Evolutionary conservation across 2,329 filamentous ascomycete species (phyloP).

Genomic region (Penicillium sp.): DNA sequence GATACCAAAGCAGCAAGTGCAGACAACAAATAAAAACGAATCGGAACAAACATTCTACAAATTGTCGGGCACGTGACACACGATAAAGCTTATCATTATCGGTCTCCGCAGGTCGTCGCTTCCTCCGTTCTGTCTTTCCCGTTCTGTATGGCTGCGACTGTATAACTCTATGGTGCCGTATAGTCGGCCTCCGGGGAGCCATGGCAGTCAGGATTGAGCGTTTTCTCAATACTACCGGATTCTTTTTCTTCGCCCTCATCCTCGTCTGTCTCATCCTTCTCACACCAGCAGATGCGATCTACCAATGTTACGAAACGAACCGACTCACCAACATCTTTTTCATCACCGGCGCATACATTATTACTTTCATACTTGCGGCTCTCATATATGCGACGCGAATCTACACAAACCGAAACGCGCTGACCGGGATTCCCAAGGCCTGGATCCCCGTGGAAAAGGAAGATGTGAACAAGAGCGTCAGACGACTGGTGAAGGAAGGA

Average conservation of each 20-base stretch:
- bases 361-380: constrained; percentile 68
- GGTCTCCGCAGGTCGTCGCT: background rate
- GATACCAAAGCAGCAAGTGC: background rate
- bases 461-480: constrained; percentile 74
- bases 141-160: background rate
- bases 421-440: constrained; percentile 80
- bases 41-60: background rate
- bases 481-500: constrained; percentile 72
- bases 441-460: constrained; percentile 86
- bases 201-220: constrained; percentile 61
- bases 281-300: constrained; percentile 78
- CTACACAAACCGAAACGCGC: constrained; percentile 78
- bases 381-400: constrained; percentile 83
- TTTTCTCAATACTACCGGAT: constrained; percentile 79
- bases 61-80: background rate
- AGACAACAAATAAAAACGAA: background rate
- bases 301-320: constrained; percentile 67
- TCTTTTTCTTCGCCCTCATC: constrained; percentile 73
- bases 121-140: background rate
- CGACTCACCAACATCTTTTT: constrained; percentile 82
- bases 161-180: constrained; percentile 11
- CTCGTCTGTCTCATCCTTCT: constrained; percentile 74
- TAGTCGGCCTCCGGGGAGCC: constrained; percentile 18
- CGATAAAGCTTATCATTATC: constrained; percentile 10
- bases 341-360: constrained; percentile 72